Evolutionary conservation across 208 protist genomes (phyloP).

Genomic region (Wallacemonas sp.): DNA sequence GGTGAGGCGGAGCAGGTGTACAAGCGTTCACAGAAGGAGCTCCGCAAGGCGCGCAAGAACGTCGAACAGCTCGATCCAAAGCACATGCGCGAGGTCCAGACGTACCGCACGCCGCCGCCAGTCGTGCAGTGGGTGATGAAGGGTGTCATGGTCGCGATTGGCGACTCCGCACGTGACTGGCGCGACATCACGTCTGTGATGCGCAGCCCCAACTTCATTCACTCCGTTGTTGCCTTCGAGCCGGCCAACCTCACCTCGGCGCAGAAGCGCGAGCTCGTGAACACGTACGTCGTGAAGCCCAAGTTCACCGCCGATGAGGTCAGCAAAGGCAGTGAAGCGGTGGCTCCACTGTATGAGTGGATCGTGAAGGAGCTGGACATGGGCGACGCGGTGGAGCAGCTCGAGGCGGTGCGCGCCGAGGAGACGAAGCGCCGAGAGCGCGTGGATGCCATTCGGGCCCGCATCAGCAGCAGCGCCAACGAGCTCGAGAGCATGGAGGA

Average conservation of each 20-base stretch:
- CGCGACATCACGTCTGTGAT: slow-evolving; percentile 35
- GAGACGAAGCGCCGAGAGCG: slow-evolving; percentile 18
- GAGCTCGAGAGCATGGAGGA: slow-evolving; percentile 35
- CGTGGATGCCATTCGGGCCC: slow-evolving; percentile 13
- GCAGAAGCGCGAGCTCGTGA: slow-evolving; percentile 23
- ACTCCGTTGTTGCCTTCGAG: slow-evolving; percentile 43
- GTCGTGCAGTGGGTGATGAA: slow-evolving; percentile 72
- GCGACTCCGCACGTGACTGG: slow-evolving; percentile 41
- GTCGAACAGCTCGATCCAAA: slow-evolving; percentile 49
- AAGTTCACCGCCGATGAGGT: slow-evolving; percentile 58
- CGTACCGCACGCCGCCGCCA: slow-evolving; percentile 63
- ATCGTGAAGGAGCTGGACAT: slow-evolving; percentile 51
- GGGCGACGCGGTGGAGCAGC: slow-evolving; percentile 17
- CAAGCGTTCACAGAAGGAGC: slow-evolving; percentile 27
- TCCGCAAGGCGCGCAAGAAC: slow-evolving; percentile 39
- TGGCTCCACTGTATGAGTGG: slow-evolving; percentile 63
- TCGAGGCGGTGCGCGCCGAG: slow-evolving; percentile 15
- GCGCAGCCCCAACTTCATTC: slow-evolving; percentile 45
- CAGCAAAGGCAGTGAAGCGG: slow-evolving; percentile 49
- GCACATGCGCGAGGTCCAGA: slow-evolving; percentile 56
- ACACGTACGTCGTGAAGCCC: slow-evolving; percentile 32
- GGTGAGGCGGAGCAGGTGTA: slow-evolving; percentile 22
- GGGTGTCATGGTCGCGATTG: slow-evolving; percentile 56
- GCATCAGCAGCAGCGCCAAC: slow-evolving; percentile 14
- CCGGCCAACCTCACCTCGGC: slow-evolving; percentile 27